Evolutionary conservation across 1,284 basidiomycete genomes (phyloP), one percentile per base, ranked within the genome.

Genomic region (Austroboletus niveus): DNA sequence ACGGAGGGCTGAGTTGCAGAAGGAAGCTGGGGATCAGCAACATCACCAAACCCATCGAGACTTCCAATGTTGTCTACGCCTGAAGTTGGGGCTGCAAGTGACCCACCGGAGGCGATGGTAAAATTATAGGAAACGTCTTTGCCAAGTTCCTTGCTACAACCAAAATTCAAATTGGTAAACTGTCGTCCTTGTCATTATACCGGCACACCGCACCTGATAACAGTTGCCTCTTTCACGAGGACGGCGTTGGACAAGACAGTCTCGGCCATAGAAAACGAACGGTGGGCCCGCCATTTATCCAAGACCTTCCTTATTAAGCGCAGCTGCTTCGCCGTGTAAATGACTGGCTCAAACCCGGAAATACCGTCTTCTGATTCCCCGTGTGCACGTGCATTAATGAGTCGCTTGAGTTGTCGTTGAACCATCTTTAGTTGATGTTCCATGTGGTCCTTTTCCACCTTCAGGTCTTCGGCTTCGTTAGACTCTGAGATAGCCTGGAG

Each of bases 111-210:
- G 24, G 92, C 84, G 44, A 97, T 83, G 4, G 88, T 87, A 64
- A 97, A 96, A 70, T 99, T 98, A 70, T 95, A 98, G 8, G 84
- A 80, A 39, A 96, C 90, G 42, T 87, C 81, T 67, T 95, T 94
- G 32, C 81, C 78, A 41, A 97, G 81, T 68, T 94, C 89, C 63
- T 87, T 87, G 70, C 92, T 95, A 45, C 11, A 49, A 45, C 30
- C 52, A 48, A 55, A 51, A 53, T 43, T 43, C 45, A 54, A 57
- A 51, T 53, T 31, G 50, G 40, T 53, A 17, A 59, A 51, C 46
- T 34, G 22, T 52, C 32, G 46, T 42, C 27, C 20, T 36, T 42
- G 36, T 45, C 42, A 47, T 30, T 14, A 22, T 31, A 41, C 41
- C 34, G 22, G 30, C 11, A 56, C 51, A 35, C 45, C 80, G 55